phyloP scores from a whole-genome alignment of 495 filamentous ascomycete genomes.

The Aspergillus homomorphus region DNA sequence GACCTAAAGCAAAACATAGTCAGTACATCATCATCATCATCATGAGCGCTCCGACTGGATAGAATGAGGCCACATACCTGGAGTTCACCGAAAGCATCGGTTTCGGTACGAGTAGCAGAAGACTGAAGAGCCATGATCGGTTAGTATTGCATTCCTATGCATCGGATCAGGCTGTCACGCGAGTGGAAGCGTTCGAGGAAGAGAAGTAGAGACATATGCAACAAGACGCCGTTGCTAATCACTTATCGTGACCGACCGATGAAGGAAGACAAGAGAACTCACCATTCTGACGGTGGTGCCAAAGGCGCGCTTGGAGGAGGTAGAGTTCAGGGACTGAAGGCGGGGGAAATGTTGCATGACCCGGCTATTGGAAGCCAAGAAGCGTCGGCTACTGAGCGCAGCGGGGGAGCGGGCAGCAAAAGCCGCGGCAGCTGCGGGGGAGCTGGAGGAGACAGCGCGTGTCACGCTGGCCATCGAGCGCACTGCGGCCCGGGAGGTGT shows the following conservation, averaged over 20 bases:
- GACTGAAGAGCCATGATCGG: constrained; percentile 30
- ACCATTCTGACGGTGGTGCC: constrained; percentile 46
- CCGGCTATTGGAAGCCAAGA: constrained; percentile 38
- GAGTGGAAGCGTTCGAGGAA: background rate
- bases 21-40: constrained; percentile 16
- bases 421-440: constrained; percentile 38
- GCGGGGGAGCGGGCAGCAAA: constrained; percentile 29
- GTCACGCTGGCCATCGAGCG: constrained; percentile 43
- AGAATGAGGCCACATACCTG: constrained; percentile 38
- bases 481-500: constrained; percentile 43
- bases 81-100: constrained; percentile 96
- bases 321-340: constrained; percentile 39
- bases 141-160: constrained; percentile 5
- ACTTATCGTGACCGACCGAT: background rate
- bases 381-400: constrained; percentile 27
- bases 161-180: background rate
- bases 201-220: background rate
- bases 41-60: background rate
- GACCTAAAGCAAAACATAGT: constrained; percentile 52
- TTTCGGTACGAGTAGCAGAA: constrained; percentile 66
- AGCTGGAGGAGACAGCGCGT: constrained; percentile 32
- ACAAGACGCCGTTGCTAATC: background rate
- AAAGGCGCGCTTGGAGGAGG: constrained; percentile 41
- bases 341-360: constrained; percentile 38
- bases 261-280: constrained; percentile 6